Percentiles rank a stretch among this genome's conserved stretches.
phyloP scores from a whole-genome alignment of 2,329 filamentous ascomycete species.

The Incumbomyces delicatus region DNA sequence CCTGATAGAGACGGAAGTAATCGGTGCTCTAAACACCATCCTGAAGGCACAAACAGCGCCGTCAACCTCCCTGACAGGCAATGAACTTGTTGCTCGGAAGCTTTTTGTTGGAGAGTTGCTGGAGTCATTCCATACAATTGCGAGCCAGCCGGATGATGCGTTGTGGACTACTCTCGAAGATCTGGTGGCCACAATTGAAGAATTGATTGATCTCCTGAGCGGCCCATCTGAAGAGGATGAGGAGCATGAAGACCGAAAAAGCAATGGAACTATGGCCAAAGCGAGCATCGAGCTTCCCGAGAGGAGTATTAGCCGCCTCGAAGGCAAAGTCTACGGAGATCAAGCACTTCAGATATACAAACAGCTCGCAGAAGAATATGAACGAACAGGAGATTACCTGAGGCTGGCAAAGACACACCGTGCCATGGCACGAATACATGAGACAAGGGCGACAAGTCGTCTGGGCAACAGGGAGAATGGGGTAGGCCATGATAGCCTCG shows the following conservation, averaged over 20 bases:
- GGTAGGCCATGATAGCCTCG: conserved; percentile 12
- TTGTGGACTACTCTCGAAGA: conserved; percentile 67
- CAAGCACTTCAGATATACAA: conserved; percentile 64
- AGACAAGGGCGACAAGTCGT: conserved; percentile 32
- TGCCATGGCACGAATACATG: conserved; percentile 86
- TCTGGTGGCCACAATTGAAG: conserved; percentile 75
- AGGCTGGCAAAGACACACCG: conserved; percentile 84
- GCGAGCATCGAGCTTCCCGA: conserved; percentile 5
- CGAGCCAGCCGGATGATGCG: conserved; percentile 57
- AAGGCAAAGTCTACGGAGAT: conserved; percentile 26
- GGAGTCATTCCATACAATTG: conserved; percentile 64
- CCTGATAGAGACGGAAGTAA: conserved; percentile 90
- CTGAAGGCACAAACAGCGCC: conserved; percentile 63
- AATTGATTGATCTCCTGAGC: conserved; percentile 81
- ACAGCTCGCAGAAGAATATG: conserved; percentile 85
- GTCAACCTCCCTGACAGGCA: conserved; percentile 38
- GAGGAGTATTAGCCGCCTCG: conserved; percentile 18
- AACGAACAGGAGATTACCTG: conserved; percentile 75
- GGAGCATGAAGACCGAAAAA: conserved; percentile 14
- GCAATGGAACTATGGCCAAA: background rate
- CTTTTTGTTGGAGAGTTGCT: conserved; percentile 81
- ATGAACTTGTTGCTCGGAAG: conserved; percentile 83
- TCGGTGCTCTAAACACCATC: conserved; percentile 79
- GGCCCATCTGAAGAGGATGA: conserved; percentile 63
- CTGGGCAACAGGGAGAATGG: conserved; percentile 9